Base-by-base conservation (phyloP, 305 asterid genomes). In the Fraxinus latifolia region DNA sequence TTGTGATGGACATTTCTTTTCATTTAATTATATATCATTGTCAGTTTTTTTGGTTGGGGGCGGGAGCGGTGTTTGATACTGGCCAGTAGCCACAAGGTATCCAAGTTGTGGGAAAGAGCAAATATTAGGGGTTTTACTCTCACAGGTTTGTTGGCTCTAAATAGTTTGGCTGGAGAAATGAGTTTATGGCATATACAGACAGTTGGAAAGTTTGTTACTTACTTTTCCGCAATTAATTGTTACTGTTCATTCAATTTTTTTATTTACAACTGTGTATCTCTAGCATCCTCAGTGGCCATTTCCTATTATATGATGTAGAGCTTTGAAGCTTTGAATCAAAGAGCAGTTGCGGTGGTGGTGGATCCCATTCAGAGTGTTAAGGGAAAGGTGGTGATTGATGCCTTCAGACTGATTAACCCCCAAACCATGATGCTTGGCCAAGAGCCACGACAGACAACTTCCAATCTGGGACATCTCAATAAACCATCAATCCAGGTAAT, bases 391-490 rank as follows among this genome's bases (percentile, higher is more conserved):
- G 99, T 96, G 47, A 96, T 96, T 21, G 99, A 94, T 84, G 99
- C 99, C 76, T 94, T 96, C 58, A 96, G 98, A 44, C 89, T 94
- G 84, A 96, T 96, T 79, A 94, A 94, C 83, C 99, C 99, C 76
- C 99, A 96, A 80, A 94, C 98, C 67, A 96, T 96, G 99, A 96
- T 96, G 98, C 97, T 96, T 53, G 98, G 99, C 78, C 99, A 96
- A 85, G 99, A 96, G 89, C 99, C 99, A 53, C 93, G 99, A 1
- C 99, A 96, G 82, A 94, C 99, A 70, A 96, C 98, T 76, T 96
- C 99, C 83, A 96, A 96, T 84, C 91, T 96, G 32, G 99, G 99
- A 5, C 98, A 96, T 88, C 95, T 96, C 47, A 96, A 94, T 76
- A 96, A 96, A 85, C 99, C 99, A 29, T 96, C 99, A 53, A 96